Evolutionary conservation across 495 filamentous ascomycete species (phyloP).

Genomic region (Pseudomonodictys pantanalensis): DNA sequence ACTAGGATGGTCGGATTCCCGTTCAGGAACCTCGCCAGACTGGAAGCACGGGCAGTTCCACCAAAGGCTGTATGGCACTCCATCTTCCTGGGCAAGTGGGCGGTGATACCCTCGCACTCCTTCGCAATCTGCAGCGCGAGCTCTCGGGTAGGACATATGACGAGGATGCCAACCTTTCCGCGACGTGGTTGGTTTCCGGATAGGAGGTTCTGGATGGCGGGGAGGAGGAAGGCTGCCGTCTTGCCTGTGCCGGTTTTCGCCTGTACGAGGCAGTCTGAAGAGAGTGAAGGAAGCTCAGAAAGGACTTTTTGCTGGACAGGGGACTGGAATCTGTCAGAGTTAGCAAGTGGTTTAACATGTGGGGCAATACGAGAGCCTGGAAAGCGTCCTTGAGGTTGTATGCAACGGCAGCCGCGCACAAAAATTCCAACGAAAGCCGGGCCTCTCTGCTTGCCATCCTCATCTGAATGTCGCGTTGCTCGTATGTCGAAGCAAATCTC

Average conservation of each 20-base stretch:
- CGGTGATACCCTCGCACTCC: slow-evolving; percentile 53
- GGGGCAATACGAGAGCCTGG: too few species aligned
- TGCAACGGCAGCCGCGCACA: too few species aligned
- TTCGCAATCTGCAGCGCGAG: slow-evolving; percentile 65
- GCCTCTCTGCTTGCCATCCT: too few species aligned
- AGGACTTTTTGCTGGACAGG: slow-evolving; percentile 58
- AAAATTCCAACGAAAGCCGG: too few species aligned
- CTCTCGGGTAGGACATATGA: slow-evolving; percentile 65
- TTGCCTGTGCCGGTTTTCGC: slow-evolving; percentile 40
- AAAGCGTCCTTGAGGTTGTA: too few species aligned
- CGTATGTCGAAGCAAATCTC: too few species aligned
- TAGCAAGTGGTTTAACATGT: too few species aligned
- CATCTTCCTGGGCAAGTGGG: slow-evolving; percentile 42
- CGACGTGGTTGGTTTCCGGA: slow-evolving; percentile 32
- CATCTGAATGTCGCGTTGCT: too few species aligned
- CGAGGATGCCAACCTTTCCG: slow-evolving; percentile 58
- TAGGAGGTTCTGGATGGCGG: slow-evolving; percentile 25
- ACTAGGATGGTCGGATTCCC: slow-evolving; percentile 55
- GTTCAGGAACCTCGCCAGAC: slow-evolving; percentile 48
- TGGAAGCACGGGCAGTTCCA: slow-evolving; percentile 51
- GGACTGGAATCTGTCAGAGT: slow-evolving; percentile 45
- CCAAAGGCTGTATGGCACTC: slow-evolving; percentile 56
- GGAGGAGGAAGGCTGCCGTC: slow-evolving; percentile 33
- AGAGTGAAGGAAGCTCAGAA: slow-evolving; percentile 50
- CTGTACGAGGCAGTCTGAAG: slow-evolving; percentile 49